These are phyloP conservation scores for Ilex aquifolium DNA, from an alignment of 257 asterid genomes.

Conservation along the genomic window DNA sequence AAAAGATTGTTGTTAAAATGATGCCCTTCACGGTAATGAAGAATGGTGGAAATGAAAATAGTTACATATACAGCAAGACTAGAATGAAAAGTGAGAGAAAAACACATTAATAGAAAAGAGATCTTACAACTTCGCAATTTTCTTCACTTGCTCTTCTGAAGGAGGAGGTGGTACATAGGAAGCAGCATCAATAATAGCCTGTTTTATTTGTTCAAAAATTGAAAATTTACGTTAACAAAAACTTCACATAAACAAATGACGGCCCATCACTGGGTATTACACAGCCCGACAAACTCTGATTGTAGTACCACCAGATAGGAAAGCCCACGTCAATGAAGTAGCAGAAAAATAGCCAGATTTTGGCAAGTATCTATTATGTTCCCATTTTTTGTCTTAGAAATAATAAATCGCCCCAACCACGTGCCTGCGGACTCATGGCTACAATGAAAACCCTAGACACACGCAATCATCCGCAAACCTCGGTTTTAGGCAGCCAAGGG, in stretches of 20 bases:
- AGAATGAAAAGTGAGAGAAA: not conserved
- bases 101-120: not conserved
- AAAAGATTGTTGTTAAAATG: not conserved
- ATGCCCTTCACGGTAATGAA: not conserved
- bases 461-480: not conserved
- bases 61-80: not conserved
- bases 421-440: not conserved
- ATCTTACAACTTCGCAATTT: slow-evolving; percentile 71
- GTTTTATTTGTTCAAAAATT: slow-evolving; percentile 20
- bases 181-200: slow-evolving; percentile 94
- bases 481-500: not conserved
- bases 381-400: too few species aligned
- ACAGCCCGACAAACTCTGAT: too few species aligned
- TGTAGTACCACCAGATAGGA: too few species aligned
- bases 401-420: too few species aligned
- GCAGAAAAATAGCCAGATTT: too few species aligned
- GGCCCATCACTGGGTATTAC: too few species aligned
- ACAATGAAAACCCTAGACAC: not conserved
- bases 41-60: not conserved
- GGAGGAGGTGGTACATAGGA: slow-evolving; percentile 93
- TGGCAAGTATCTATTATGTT: too few species aligned
- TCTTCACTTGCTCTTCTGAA: slow-evolving; percentile 66
- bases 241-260: too few species aligned
- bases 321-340: too few species aligned
- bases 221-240: not conserved